phyloP scores from a whole-genome alignment of 768 basidiomycete species.

The Xerocomus potaroensis region DNA sequence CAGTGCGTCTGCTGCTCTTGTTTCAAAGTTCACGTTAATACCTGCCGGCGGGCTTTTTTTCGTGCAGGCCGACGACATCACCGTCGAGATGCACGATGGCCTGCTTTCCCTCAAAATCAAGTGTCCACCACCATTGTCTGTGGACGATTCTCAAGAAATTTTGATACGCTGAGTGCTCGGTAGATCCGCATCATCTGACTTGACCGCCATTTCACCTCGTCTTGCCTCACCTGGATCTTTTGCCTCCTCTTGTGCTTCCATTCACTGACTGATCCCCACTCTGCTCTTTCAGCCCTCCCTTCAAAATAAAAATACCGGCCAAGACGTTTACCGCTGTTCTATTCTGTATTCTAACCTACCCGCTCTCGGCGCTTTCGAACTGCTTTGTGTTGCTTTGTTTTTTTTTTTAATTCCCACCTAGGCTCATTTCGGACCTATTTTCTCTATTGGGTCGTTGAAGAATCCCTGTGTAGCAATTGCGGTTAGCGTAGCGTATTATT shows the following conservation, averaged over 20 bases:
- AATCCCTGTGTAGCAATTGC: no score
- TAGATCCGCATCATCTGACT: conserved; percentile 11
- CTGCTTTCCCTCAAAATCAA: conserved; percentile 54
- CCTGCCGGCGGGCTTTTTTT: conserved; percentile 1
- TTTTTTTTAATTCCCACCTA: no score
- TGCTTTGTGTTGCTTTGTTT: no score
- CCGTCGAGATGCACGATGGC: conserved; percentile 55
- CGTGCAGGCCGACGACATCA: conserved; percentile 48
- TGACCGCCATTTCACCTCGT: conserved; percentile 9
- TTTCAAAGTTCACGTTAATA: not conserved
- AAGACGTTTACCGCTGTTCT: no score
- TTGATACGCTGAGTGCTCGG: conserved; percentile 41
- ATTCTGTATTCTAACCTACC: not conserved
- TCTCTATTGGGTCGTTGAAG: no score
- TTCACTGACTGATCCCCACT: conserved; percentile 5
- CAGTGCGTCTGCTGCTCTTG: conserved; percentile 38
- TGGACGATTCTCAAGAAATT: conserved; percentile 44
- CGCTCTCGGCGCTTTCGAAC: not conserved
- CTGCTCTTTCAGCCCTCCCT: conserved; percentile 9
- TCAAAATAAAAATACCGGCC: no score
- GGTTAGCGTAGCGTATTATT: no score
- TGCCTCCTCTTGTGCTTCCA: not conserved
- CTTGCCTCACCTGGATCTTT: conserved; percentile 6
- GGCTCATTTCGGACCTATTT: no score
- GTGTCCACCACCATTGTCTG: conserved; percentile 41